A percentile compares a stretch with the other conserved stretches of the same genome.
These are phyloP conservation scores for Phialemonium atrogriseum DNA, from an alignment of 2,329 filamentous ascomycete species.

Conservation along the genomic window DNA sequence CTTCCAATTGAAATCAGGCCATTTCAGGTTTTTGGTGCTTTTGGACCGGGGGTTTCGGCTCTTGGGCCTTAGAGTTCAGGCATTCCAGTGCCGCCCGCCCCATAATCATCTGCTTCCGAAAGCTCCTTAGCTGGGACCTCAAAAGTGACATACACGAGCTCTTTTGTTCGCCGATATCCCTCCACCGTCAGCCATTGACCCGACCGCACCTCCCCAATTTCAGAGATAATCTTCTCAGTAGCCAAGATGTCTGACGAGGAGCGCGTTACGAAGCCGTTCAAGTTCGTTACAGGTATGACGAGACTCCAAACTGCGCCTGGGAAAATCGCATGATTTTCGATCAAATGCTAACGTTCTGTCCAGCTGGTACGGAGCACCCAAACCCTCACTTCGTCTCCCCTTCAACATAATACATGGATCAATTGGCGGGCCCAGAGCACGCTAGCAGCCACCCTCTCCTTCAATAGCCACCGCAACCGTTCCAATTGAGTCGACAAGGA, in stretches of 20 bases:
- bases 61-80: no score
- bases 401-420: no score
- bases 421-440: no score
- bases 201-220: slow-evolving; percentile 22
- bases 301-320: slow-evolving; percentile 24
- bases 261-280: slow-evolving; percentile 95
- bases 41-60: no score
- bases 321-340: slow-evolving; percentile 13
- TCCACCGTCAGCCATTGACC: slow-evolving; percentile 22
- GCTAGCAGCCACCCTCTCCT: no score
- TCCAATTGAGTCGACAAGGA: slow-evolving; percentile 21
- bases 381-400: no score
- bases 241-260: slow-evolving; percentile 88
- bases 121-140: slow-evolving; percentile 16
- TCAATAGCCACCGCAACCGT: no score
- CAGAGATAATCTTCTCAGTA: slow-evolving; percentile 30
- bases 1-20: no score
- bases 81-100: no score
- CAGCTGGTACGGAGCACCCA: slow-evolving; percentile 32
- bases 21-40: slow-evolving; percentile 8
- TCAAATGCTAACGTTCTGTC: slow-evolving; percentile 29
- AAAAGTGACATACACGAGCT: no score
- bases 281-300: slow-evolving; percentile 98
- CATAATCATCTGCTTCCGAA: slow-evolving; percentile 11
- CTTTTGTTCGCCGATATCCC: slow-evolving; percentile 3